Evolutionary conservation across 768 basidiomycete species (phyloP), one percentile per base, ranked within the genome.

Genomic region (Tremella fuciformis): DNA sequence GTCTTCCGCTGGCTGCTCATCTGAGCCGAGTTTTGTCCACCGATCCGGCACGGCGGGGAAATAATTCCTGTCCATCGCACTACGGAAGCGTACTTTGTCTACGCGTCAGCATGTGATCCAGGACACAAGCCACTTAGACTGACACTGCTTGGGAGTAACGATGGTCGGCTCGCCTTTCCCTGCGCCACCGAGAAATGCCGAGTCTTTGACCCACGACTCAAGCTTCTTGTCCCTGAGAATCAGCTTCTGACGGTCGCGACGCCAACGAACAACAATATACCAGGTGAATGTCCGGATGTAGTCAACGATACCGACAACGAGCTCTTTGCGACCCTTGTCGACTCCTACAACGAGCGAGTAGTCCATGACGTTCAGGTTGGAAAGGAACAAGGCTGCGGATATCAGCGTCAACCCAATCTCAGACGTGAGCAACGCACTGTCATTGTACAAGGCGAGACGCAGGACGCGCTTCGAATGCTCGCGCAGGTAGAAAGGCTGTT

Each of bases 231-330:
- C 96, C 91, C 91, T 96, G 0, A n/a, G 26, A 8, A 9, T 52
- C n/a, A 52, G 51, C 49, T 7, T 22, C 21, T n/a, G n/a, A n/a
- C n/a, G n/a, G 50, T n/a, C 57, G 37, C 11, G 41, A 9, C n/a
- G 25, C 2, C 26, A 46, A 13, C 13, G n/a, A 26, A 13, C 4
- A 25, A 44, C 24, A 26, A 48, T 57, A 56, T 51, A 71, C 55
- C 64, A 71, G n/a, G 65, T 69, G 54, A 65, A 60, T 1, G 80
- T 92, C 40, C 75, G 60, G 47, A 76, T 76, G 57, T 70, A 78
- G 88, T 94, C 94, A 55, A 99, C 91, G 39, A 99, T 97, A 19
- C 96, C 96, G 44, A 94, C 83, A 11, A 96, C 90, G n/a, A 98
- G 81, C 74, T 99, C 91, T 54, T 89, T 87, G 59, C 84, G 88